Conservation (phyloP, 306 rosid genomes). For the Carpinus fangiana region DNA sequence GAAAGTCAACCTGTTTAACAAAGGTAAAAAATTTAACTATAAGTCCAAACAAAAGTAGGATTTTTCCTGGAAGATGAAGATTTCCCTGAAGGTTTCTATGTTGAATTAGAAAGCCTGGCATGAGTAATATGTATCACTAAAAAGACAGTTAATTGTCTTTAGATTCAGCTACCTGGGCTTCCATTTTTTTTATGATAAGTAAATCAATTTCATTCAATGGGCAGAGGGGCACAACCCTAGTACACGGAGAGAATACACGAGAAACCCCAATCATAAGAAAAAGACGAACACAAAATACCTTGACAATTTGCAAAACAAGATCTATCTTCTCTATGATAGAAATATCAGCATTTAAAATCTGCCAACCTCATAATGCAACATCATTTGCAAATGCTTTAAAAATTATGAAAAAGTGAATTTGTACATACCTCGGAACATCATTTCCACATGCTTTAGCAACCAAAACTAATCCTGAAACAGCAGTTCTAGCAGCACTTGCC, state of each 20-base stretch:
- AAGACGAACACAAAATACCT: no score
- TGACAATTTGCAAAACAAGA: neutral
- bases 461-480: constrained; percentile 74
- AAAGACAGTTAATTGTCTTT: neutral
- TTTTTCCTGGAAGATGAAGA: constrained; percentile 4
- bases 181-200: neutral
- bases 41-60: constrained; percentile 6
- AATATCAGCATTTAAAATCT: constrained; percentile 17
- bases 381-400: constrained; percentile 19
- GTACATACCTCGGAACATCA: constrained; percentile 81
- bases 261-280: no score
- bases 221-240: no score
- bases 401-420: constrained; percentile 19
- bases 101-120: neutral
- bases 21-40: constrained; percentile 18
- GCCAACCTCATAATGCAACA: neutral
- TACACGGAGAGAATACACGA: no score
- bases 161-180: constrained; percentile 3
- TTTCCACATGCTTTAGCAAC: constrained; percentile 91
- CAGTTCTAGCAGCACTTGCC: constrained; percentile 70
- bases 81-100: neutral
- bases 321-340: constrained; percentile 18
- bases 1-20: constrained; percentile 77
- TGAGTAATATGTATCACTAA: neutral
- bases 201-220: no score